Base-by-base conservation (phyloP, 2,329 filamentous ascomycete species). In the Apiospora arundinis region DNA sequence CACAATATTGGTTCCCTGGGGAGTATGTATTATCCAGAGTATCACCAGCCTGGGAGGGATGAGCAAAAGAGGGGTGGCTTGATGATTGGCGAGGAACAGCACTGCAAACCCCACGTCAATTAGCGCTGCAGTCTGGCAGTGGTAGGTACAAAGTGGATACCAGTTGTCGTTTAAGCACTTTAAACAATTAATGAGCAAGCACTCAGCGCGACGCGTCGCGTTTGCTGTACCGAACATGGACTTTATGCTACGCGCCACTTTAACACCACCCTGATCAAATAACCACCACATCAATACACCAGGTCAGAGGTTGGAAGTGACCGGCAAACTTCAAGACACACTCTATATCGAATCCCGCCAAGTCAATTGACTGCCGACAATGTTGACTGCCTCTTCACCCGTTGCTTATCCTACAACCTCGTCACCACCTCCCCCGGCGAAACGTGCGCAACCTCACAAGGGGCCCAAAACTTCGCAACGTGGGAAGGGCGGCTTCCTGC, bases 361-460 rank as follows among this genome's bases (percentile, higher is more conserved):
- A 48, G 42, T 48, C 65, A 73, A 73, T 75, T 72, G 69, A 73
- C 11, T 48, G 28, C 11, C 40, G 72, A 83, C 76, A 60, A 92
- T 92, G 90, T 82, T 89, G 37, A 84, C 87, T 48, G 84, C 88
- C 49, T 91, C 91, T 8, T 91, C 91, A 18, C 88, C 90, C 2
- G 80, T 90, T 25, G 77, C 83, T 37, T 89, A 89, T 72, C 88
- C 89, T 2, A 80, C 83, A 8, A 89, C 84, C 76, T 88, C 89
- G 40, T 80, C 81, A 67, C 79, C 81, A 67, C 79, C 81, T 14
- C 71, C 75, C 70, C 71, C 74, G 69, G 72, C 74, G 11, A 86
- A 86, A 76, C 80, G 84, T 49, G 74, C 81, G 45, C 79, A 81
- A 70, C 77, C 80, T 37, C 74, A 79, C 69, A 77, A 81, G 70